Evolutionary conservation across 2,329 filamentous ascomycete species (phyloP).

Genomic region (Penicillium sp.): DNA sequence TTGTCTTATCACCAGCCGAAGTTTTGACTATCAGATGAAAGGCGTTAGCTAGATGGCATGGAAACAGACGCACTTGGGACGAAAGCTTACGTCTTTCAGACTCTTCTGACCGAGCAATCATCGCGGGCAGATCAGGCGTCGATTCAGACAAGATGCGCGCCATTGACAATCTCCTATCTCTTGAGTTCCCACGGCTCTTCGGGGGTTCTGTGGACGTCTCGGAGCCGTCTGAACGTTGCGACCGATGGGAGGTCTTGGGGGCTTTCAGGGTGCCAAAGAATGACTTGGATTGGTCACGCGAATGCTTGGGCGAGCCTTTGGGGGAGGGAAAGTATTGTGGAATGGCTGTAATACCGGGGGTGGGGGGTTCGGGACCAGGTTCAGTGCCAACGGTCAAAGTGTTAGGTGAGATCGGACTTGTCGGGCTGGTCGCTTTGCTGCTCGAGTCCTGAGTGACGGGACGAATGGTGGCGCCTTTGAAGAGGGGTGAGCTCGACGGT

Average conservation of each 20-base stretch:
- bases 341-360: constrained; percentile 48
- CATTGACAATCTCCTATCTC: constrained; percentile 41
- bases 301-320: constrained; percentile 42
- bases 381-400: constrained; percentile 24
- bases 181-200: constrained; percentile 46
- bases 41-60: constrained; percentile 5
- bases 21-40: constrained; percentile 19
- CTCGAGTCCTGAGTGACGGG: constrained; percentile 40
- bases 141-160: constrained; percentile 42
- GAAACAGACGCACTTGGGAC: neutral
- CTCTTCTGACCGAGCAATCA: constrained; percentile 29
- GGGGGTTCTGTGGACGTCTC: constrained; percentile 38
- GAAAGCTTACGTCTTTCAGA: constrained; percentile 28
- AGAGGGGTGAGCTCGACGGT: constrained; percentile 36
- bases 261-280: constrained; percentile 51
- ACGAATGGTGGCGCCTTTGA: constrained; percentile 43
- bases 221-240: constrained; percentile 44
- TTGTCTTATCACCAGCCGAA: constrained; percentile 19
- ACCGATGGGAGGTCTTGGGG: constrained; percentile 45
- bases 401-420: constrained; percentile 30
- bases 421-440: constrained; percentile 30
- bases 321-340: constrained; percentile 48
- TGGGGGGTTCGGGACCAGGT: constrained; percentile 31
- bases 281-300: constrained; percentile 46
- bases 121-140: constrained; percentile 42